Evolutionary conservation across 768 basidiomycete genomes (phyloP).

Genomic region (Rhizopogon sp.): DNA sequence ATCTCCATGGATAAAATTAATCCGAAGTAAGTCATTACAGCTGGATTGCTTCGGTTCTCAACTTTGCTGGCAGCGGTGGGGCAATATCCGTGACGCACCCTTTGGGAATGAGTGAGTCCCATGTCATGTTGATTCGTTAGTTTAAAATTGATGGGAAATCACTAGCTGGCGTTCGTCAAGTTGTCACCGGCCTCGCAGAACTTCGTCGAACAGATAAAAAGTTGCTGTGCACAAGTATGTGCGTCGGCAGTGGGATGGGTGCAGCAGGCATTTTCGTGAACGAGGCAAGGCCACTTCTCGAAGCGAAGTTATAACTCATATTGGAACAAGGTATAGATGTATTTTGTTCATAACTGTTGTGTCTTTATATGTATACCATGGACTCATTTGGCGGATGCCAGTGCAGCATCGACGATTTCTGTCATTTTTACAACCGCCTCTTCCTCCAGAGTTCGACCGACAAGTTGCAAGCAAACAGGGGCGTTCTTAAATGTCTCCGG

Average conservation of each 20-base stretch:
- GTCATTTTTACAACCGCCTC: constrained; percentile 69
- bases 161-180: constrained; percentile 78
- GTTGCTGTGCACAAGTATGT: constrained; percentile 79
- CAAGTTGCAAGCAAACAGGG: constrained; percentile 61
- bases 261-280: constrained; percentile 79
- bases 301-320: constrained; percentile 20
- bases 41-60: neutral
- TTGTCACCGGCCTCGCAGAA: constrained; percentile 84
- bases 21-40: constrained; percentile 53
- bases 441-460: constrained; percentile 69
- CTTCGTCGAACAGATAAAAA: constrained; percentile 63
- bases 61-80: constrained; percentile 55
- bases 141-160: constrained; percentile 10
- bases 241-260: constrained; percentile 86
- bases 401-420: constrained; percentile 56
- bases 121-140: neutral
- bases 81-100: constrained; percentile 83
- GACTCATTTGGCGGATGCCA: constrained; percentile 25
- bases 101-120: constrained; percentile 71
- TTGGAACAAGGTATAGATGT: neutral
- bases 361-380: neutral
- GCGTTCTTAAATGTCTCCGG: constrained; percentile 51
- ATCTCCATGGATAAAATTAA: constrained; percentile 82
- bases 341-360: neutral
- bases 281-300: constrained; percentile 34